Conservation (phyloP, 805 yeast species). For the Candida manassasensis region DNA sequence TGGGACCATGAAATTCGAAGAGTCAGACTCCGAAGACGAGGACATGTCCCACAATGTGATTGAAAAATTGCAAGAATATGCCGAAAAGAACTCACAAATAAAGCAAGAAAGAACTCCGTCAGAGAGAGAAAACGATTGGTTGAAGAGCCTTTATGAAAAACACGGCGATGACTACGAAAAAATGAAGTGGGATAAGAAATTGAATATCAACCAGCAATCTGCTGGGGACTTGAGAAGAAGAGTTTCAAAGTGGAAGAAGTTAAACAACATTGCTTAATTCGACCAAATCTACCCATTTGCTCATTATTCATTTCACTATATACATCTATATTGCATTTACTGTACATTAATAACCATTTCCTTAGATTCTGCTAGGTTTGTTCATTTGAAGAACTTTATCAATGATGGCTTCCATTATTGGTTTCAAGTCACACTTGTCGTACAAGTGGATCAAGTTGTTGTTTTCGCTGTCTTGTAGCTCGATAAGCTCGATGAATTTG, state of each 20-base stretch:
- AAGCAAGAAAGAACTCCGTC: constrained; percentile 54
- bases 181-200: constrained; percentile 89
- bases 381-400: constrained; percentile 30
- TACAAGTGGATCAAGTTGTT: constrained; percentile 28
- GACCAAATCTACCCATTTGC: constrained; percentile 2
- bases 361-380: constrained; percentile 19
- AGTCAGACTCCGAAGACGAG: constrained; percentile 22
- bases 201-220: constrained; percentile 77
- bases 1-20: constrained; percentile 51
- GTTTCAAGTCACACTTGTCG: constrained; percentile 30
- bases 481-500: constrained; percentile 81
- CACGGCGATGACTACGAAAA: constrained; percentile 84
- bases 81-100: constrained; percentile 41
- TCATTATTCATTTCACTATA: constrained; percentile 3
- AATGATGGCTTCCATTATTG: constrained; percentile 32
- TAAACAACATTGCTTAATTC: constrained; percentile 23
- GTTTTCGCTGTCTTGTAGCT: constrained; percentile 45
- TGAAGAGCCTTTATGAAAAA: constrained; percentile 56
- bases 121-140: constrained; percentile 74
- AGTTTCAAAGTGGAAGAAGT: constrained; percentile 63
- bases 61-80: constrained; percentile 56
- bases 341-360: constrained; percentile 1
- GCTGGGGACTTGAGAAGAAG: constrained; percentile 79
- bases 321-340: constrained; percentile 2
- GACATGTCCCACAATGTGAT: constrained; percentile 53